Evolutionary conservation across 2,329 filamentous ascomycete species (phyloP).

Genomic region (Fusarium foetens): DNA sequence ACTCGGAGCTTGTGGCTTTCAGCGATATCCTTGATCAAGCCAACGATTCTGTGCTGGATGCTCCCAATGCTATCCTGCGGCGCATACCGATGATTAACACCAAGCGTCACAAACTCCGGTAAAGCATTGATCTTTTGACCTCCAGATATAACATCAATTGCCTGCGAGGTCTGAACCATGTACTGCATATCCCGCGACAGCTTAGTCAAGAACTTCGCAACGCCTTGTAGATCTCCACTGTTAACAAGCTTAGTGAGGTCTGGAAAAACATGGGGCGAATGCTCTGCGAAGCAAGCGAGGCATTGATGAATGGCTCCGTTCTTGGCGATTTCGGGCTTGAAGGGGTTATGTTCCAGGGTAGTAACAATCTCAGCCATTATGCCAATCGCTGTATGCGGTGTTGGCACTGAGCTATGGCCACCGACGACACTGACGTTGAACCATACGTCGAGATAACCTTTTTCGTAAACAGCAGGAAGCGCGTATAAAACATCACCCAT

Average conservation of each 20-base stretch:
- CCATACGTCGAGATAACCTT: slow-evolving; percentile 68
- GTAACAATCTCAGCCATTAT: slow-evolving; percentile 72
- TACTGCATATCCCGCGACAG: slow-evolving; percentile 50
- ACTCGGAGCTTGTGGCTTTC: neutral
- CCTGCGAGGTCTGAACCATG: slow-evolving; percentile 68
- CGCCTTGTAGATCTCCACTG: slow-evolving; percentile 40
- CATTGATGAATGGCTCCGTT: slow-evolving; percentile 64
- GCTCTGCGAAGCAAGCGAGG: slow-evolving; percentile 64
- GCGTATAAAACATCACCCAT: slow-evolving; percentile 60
- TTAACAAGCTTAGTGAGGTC: slow-evolving; percentile 50
- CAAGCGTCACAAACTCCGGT: slow-evolving; percentile 66
- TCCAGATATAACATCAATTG: slow-evolving; percentile 68
- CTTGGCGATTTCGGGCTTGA: slow-evolving; percentile 55
- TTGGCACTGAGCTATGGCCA: slow-evolving; percentile 67
- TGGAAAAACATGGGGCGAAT: slow-evolving; percentile 61
- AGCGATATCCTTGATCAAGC: neutral
- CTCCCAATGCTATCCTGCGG: slow-evolving; percentile 12
- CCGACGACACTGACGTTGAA: slow-evolving; percentile 65
- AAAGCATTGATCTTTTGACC: slow-evolving; percentile 73
- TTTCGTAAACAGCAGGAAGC: slow-evolving; percentile 68
- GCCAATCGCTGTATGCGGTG: slow-evolving; percentile 73
- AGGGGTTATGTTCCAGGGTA: slow-evolving; percentile 67
- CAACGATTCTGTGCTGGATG: neutral
- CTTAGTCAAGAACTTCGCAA: slow-evolving; percentile 40
- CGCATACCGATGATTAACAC: slow-evolving; percentile 64